These are phyloP conservation scores for Wallemia mellicola DNA, from an alignment of 1,284 basidiomycete species.

Conservation along the genomic window DNA sequence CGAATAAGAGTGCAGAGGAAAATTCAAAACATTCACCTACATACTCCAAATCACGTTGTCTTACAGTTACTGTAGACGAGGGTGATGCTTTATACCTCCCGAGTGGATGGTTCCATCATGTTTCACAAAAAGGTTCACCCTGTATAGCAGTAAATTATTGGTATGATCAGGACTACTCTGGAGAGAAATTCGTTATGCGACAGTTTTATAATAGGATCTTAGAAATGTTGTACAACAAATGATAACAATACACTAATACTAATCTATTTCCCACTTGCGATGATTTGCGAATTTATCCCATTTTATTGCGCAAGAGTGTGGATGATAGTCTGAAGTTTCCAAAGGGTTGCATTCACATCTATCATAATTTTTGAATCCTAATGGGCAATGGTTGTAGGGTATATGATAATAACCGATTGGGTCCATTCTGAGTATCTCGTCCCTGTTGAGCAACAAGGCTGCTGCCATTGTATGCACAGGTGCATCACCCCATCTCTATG, in stretches of 20 bases:
- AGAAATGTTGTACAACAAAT: background rate
- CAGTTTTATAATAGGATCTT: background rate
- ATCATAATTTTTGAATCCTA: conserved; percentile 21
- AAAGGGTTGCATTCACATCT: conserved; percentile 17
- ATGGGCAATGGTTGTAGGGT: conserved; percentile 35
- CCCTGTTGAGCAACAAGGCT: conserved; percentile 33
- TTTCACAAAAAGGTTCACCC: background rate
- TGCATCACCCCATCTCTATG: conserved; percentile 52
- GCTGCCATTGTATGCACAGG: conserved; percentile 57
- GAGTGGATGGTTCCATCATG: background rate
- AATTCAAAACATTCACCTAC: background rate
- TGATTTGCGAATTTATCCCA: background rate
- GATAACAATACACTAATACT: background rate
- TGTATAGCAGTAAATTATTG: background rate
- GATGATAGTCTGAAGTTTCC: background rate
- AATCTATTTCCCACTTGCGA: background rate
- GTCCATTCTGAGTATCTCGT: conserved; percentile 24
- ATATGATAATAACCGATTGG: conserved; percentile 15
- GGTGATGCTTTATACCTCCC: background rate
- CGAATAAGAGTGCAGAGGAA: background rate
- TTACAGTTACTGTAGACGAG: background rate
- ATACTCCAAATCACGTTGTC: background rate
- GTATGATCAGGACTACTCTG: background rate
- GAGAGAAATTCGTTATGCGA: background rate
- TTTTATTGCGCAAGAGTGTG: background rate